These are phyloP conservation scores for Vinca minor DNA, from an alignment of 257 asterid genomes.

Conservation along the genomic window DNA sequence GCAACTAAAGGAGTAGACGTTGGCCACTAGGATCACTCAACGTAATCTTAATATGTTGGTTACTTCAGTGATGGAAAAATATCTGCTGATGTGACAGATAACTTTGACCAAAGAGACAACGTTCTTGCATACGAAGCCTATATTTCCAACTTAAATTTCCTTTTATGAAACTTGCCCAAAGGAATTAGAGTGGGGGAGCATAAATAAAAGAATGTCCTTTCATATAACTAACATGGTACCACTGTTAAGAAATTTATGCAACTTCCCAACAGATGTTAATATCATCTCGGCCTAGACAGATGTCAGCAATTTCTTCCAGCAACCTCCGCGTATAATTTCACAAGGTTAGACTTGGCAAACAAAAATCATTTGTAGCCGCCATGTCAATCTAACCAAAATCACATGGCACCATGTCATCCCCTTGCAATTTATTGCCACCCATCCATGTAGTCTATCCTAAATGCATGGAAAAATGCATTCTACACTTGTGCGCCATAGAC, in stretches of 20 bases:
- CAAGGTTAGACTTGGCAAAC: no score
- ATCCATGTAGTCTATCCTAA: no score
- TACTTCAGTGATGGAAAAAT: neutral
- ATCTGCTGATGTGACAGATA: neutral
- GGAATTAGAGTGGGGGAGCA: neutral
- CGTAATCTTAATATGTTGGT: neutral
- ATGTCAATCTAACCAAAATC: no score
- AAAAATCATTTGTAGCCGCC: no score
- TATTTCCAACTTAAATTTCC: neutral
- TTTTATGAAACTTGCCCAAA: neutral
- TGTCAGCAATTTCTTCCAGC: neutral
- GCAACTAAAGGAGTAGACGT: neutral
- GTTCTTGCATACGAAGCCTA: no score
- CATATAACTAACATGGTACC: neutral
- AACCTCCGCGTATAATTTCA: neutral
- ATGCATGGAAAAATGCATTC: no score
- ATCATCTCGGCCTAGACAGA: no score
- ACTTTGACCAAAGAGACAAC: neutral
- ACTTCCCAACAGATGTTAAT: conserved; percentile 1
- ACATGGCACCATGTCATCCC: no score
- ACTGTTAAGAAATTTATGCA: neutral
- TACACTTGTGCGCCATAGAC: no score
- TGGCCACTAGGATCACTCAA: neutral
- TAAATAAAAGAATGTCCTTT: neutral
- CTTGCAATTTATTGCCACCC: no score